Conservation (phyloP, 371 early-diverging fungal genomes). For the Sporodiniella umbellata region DNA sequence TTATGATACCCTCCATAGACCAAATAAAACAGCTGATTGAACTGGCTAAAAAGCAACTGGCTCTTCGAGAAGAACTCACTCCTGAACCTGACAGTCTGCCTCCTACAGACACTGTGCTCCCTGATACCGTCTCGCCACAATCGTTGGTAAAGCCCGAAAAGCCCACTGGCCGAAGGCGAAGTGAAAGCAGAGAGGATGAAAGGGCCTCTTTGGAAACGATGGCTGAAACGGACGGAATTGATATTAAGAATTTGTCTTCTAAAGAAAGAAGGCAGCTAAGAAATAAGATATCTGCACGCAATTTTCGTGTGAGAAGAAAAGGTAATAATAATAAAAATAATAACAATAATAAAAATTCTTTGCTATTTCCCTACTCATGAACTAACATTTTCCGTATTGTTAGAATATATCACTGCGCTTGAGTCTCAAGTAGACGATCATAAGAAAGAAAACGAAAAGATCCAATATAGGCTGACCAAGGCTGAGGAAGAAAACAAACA, state of each 20-base stretch:
- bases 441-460: slow-evolving; percentile 48
- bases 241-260: slow-evolving; percentile 40
- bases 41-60: slow-evolving; percentile 30
- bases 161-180: background rate
- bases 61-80: slow-evolving; percentile 24
- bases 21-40: slow-evolving; percentile 34
- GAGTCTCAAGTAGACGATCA: slow-evolving; percentile 66
- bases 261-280: slow-evolving; percentile 30
- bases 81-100: slow-evolving; percentile 18
- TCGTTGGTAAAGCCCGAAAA: slow-evolving; percentile 16
- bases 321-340: slow-evolving; percentile 9
- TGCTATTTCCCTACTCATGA: background rate
- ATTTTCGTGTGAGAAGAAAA: slow-evolving; percentile 32
- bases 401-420: slow-evolving; percentile 70
- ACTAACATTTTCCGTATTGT: background rate
- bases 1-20: slow-evolving; percentile 25
- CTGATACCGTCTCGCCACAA: slow-evolving; percentile 22
- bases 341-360: background rate
- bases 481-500: slow-evolving; percentile 53
- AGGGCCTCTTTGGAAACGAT: background rate
- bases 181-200: background rate
- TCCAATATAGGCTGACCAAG: slow-evolving; percentile 34
- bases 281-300: slow-evolving; percentile 35
- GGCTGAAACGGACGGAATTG: slow-evolving; percentile 24
- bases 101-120: slow-evolving; percentile 6